A percentile compares a stretch with the other conserved stretches of the same genome.
These are phyloP conservation scores for Dalbergia oliveri DNA, from an alignment of 306 rosid genomes.

Conservation along the genomic window DNA sequence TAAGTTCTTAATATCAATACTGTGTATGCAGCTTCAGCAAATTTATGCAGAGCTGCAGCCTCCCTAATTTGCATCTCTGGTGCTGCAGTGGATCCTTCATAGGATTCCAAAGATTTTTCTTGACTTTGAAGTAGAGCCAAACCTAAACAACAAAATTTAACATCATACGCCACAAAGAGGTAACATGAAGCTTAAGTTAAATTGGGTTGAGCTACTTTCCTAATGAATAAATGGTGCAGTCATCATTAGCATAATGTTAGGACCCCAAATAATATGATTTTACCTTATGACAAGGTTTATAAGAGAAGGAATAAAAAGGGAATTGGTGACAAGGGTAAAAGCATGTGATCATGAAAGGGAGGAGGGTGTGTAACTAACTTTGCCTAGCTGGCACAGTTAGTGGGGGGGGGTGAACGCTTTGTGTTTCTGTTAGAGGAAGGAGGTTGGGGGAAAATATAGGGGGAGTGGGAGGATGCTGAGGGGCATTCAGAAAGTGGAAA, in stretches of 20 bases:
- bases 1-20: constrained; percentile 51
- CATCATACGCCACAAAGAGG: constrained; percentile 34
- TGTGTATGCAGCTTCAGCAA: constrained; percentile 97
- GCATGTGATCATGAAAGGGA: too few species aligned
- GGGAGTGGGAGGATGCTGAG: too few species aligned
- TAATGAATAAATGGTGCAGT: neutral
- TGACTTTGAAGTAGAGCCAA: constrained; percentile 79
- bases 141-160: constrained; percentile 62
- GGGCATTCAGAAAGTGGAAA: too few species aligned
- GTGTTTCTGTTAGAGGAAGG: too few species aligned
- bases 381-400: too few species aligned
- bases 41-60: constrained; percentile 87
- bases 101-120: constrained; percentile 52
- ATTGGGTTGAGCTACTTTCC: neutral
- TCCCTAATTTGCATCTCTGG: constrained; percentile 70
- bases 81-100: constrained; percentile 59
- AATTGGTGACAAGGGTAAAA: too few species aligned
- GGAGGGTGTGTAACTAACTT: too few species aligned
- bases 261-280: too few species aligned
- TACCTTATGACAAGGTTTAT: too few species aligned
- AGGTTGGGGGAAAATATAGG: too few species aligned
- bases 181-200: constrained; percentile 17
- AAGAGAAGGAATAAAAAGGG: too few species aligned
- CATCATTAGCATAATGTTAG: neutral
- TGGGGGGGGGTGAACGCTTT: too few species aligned